A percentile compares a stretch with the other conserved stretches of the same genome.
Evolutionary conservation across 208 protist genomes (phyloP).

Genomic region (Trypanosoma scelopori): DNA sequence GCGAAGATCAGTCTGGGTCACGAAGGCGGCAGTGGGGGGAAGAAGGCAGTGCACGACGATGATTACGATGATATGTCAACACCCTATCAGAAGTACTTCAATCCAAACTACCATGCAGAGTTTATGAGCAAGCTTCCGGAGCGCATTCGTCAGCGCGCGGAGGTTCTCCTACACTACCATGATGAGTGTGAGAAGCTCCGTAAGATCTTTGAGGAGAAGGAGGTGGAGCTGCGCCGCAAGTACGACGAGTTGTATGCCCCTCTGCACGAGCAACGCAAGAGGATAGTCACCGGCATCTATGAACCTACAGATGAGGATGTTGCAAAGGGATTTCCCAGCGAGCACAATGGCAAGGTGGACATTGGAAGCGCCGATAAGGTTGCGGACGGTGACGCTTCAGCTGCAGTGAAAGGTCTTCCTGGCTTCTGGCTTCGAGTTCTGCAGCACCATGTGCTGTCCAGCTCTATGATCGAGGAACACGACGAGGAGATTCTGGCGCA

Average conservation of each 20-base stretch:
- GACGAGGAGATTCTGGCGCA: constrained; percentile 72
- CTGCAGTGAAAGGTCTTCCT: constrained; percentile 37
- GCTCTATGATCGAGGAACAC: constrained; percentile 65
- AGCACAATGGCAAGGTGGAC: constrained; percentile 52
- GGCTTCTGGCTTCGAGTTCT: constrained; percentile 81
- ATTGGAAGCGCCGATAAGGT: constrained; percentile 18
- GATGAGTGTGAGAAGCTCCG: constrained; percentile 61
- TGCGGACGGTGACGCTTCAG: constrained; percentile 24
- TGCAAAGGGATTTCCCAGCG: constrained; percentile 56
- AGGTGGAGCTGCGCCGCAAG: constrained; percentile 62
- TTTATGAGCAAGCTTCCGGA: constrained; percentile 82
- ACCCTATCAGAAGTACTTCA: constrained; percentile 61
- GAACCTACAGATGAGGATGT: constrained; percentile 66
- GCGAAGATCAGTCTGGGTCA: constrained; percentile 27
- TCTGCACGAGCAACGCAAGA: constrained; percentile 60
- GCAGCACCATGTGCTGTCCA: constrained; percentile 65
- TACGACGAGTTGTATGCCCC: constrained; percentile 72
- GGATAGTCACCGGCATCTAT: constrained; percentile 71
- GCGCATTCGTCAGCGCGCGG: constrained; percentile 75
- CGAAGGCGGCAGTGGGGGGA: not conserved
- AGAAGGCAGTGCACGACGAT: constrained; percentile 7
- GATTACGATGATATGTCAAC: constrained; percentile 42
- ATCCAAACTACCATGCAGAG: constrained; percentile 73
- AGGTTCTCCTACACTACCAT: constrained; percentile 75
- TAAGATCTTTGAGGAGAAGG: constrained; percentile 62